Base-by-base conservation (phyloP, 768 basidiomycete genomes). In the Termitomyces sp. region DNA sequence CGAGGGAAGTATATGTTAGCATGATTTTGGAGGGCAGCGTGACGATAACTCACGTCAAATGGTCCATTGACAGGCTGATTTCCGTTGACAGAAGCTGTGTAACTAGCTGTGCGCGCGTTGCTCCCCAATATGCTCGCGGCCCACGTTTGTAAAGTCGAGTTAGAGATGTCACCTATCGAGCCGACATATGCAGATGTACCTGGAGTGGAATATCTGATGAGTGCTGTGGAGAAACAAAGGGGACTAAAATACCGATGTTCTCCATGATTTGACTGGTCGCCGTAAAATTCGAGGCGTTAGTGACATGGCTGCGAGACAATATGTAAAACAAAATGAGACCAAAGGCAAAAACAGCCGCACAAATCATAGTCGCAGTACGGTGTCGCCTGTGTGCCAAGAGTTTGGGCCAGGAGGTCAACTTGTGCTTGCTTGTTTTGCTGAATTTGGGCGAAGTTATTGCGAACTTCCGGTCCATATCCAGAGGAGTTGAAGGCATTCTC, bases 311-410 rank as follows among this genome's bases (percentile, higher is more conserved):
- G 9, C 21, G 19, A n/a, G 14, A 25, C 10, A 45, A 28, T 23
- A 12, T 37, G 23, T 47, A 34, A 23, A 21, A 27, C 6, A 12
- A 17, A 43, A 11, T 32, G 40, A 52, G 19, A 5, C 17, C n/a
- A n/a, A 41, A 35, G 30, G n/a, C 5, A 41, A 21, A 21, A 4
- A 12, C 16, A 30, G 44, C 32, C 74, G 41, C 52, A 77, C 77
- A 84, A 85, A 54, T 56, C 65, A 67, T 84, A 86, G 17, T 68
- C 69, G 72, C 84, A 85, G 2, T 78, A 72, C 63, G 76, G 52
- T 25, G 73, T 71, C 5, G 82, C 78, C 16, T 68, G 63, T 35
- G 63, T 64, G 8, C 81, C 81, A 40, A 83, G 68, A 10, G 65
- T 64, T 23, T 57, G 34, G 7, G 53, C 59, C 23, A 69, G 37